phyloP scores from a whole-genome alignment of 1,139 yeast genomes.

The Pneumocystis wakefieldiae region DNA sequence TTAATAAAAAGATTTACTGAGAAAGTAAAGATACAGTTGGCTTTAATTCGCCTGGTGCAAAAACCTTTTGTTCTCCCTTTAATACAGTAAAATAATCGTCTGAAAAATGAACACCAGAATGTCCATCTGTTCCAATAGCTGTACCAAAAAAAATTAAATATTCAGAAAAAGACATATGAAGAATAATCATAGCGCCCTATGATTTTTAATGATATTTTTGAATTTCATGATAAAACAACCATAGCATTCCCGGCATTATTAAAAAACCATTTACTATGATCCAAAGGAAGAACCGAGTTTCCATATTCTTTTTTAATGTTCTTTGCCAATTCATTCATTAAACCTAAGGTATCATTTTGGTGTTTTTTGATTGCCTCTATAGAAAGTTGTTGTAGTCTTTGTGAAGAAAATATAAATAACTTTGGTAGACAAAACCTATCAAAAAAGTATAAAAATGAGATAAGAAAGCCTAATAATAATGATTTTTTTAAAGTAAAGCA shows the following conservation, averaged over 20 bases:
- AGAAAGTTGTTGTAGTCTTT: constrained; percentile 27
- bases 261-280: constrained; percentile 78
- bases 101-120: constrained; percentile 87
- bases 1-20: background rate
- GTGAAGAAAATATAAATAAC: constrained; percentile 44
- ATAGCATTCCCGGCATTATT: constrained; percentile 98
- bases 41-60: constrained; percentile 36
- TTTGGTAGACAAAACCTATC: constrained; percentile 33
- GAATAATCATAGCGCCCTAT: constrained; percentile 72
- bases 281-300: constrained; percentile 49
- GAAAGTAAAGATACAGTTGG: constrained; percentile 11
- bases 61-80: constrained; percentile 65
- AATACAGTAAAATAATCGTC: constrained; percentile 91
- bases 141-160: constrained; percentile 81
- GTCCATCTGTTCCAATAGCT: constrained; percentile 90
- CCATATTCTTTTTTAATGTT: constrained; percentile 52
- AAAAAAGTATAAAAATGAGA: background rate
- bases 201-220: background rate
- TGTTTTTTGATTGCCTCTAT: constrained; percentile 36
- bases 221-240: constrained; percentile 22
- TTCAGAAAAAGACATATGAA: constrained; percentile 92
- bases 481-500: background rate
- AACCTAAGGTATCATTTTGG: constrained; percentile 45
- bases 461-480: background rate
- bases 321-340: constrained; percentile 46